These are phyloP conservation scores for Puccinia sorghi DNA, from an alignment of 1,284 basidiomycete species.

Conservation along the genomic window DNA sequence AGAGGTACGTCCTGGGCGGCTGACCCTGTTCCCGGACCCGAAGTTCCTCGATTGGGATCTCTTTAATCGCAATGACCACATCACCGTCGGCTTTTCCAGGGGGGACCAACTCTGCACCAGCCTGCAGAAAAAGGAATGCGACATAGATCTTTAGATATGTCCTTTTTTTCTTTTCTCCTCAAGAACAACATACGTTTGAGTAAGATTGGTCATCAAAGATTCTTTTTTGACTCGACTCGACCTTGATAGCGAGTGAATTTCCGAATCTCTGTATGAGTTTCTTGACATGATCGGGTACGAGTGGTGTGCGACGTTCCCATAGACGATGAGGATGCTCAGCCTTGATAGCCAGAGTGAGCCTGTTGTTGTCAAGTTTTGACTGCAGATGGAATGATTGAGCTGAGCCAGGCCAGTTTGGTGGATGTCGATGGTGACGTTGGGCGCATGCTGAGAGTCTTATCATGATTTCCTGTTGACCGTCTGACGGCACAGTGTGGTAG, in stretches of 20 bases:
- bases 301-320: slow-evolving; percentile 82
- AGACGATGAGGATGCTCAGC: slow-evolving; percentile 76
- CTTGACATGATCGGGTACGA: slow-evolving; percentile 73
- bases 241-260: slow-evolving; percentile 68
- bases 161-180: slow-evolving; percentile 19
- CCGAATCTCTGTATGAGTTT: slow-evolving; percentile 62
- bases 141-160: neutral
- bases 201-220: slow-evolving; percentile 71
- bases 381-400: neutral
- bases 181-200: slow-evolving; percentile 62
- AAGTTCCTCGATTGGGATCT: slow-evolving; percentile 66
- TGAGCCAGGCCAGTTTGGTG: neutral
- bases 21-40: slow-evolving; percentile 48
- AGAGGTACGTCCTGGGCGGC: slow-evolving; percentile 33
- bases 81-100: slow-evolving; percentile 62
- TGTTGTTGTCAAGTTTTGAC: neutral
- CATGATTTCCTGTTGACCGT: too few species aligned
- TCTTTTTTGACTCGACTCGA: slow-evolving; percentile 73
- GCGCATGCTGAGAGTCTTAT: too few species aligned
- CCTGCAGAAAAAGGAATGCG: slow-evolving; percentile 61
- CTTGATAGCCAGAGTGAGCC: slow-evolving; percentile 66
- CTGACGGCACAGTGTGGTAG: too few species aligned
- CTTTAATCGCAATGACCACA: slow-evolving; percentile 82
- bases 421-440: neutral
- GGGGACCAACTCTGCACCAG: slow-evolving; percentile 69